Conservation (phyloP, 148 eudicot species). For the Nepenthes mirabilis region DNA sequence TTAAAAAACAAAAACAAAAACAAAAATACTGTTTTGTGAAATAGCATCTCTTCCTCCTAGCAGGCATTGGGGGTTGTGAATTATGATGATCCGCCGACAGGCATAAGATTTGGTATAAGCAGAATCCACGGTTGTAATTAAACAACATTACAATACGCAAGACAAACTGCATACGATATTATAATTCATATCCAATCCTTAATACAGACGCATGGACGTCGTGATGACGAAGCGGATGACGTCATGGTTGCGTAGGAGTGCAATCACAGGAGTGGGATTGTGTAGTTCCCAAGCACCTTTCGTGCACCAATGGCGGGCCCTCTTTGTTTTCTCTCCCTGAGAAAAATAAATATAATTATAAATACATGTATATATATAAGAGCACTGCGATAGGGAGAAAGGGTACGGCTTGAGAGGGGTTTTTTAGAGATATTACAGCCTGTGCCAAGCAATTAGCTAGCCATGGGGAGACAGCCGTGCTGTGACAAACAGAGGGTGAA, state of each 20-base stretch:
- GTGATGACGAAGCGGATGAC: slow-evolving; percentile 62
- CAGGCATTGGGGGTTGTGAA: too few species aligned
- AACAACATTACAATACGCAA: too few species aligned
- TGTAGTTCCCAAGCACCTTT: slow-evolving; percentile 50
- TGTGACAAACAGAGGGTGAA: slow-evolving; percentile 89
- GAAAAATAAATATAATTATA: not conserved
- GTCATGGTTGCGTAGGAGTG: slow-evolving; percentile 52
- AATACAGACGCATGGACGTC: slow-evolving; percentile 19
- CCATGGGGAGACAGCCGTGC: slow-evolving; percentile 89
- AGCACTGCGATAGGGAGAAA: slow-evolving; percentile 11
- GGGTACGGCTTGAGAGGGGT: not conserved
- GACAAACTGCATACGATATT: too few species aligned
- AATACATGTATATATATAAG: slow-evolving; percentile 4
- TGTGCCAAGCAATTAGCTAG: not conserved
- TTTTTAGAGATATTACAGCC: not conserved
- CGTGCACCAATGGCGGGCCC: slow-evolving; percentile 43
- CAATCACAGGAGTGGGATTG: slow-evolving; percentile 27
- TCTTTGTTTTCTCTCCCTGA: slow-evolving; percentile 6
- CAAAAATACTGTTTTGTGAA: too few species aligned
- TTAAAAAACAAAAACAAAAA: too few species aligned
- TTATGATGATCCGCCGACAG: too few species aligned
- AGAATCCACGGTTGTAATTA: too few species aligned
- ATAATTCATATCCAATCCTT: too few species aligned
- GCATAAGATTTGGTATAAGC: too few species aligned
- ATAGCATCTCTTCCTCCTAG: too few species aligned